Percentiles rank a stretch among this genome's conserved stretches.
These are phyloP conservation scores for Bruguiera hainesii DNA, from an alignment of 441 rosid genomes.

Conservation along the genomic window DNA sequence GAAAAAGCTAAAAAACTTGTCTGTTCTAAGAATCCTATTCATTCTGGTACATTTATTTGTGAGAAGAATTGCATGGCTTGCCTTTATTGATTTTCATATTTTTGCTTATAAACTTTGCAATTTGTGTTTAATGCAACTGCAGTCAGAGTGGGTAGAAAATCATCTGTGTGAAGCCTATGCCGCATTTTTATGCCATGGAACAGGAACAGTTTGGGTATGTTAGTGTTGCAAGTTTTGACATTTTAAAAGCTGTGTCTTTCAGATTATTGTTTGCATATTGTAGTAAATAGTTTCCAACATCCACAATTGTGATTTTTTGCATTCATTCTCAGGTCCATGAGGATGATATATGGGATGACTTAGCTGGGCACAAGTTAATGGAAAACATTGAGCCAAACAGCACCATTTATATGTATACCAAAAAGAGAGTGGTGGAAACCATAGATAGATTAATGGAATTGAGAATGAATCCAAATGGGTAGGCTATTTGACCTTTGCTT, in stretches of 20 bases:
- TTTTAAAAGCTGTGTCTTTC: neutral
- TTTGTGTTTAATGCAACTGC: constrained; percentile 32
- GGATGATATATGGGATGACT: constrained; percentile 55
- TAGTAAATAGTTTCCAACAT: neutral
- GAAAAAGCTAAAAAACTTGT: constrained; percentile 80
- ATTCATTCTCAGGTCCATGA: constrained; percentile 49
- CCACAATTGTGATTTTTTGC: constrained; percentile 4
- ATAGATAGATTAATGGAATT: constrained; percentile 42
- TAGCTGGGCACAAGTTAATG: constrained; percentile 37
- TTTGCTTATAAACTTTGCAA: constrained; percentile 17
- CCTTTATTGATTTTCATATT: constrained; percentile 3
- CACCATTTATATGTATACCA: constrained; percentile 35
- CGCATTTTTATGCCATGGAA: constrained; percentile 55
- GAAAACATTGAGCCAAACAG: constrained; percentile 36
- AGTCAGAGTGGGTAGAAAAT: constrained; percentile 63
- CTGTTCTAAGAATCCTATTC: constrained; percentile 36
- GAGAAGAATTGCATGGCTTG: constrained; percentile 8
- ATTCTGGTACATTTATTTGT: constrained; percentile 26
- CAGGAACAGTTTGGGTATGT: constrained; percentile 67
- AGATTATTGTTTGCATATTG: constrained; percentile 2
- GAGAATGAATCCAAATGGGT: constrained; percentile 58
- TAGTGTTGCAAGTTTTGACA: constrained; percentile 8
- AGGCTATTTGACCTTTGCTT: constrained; percentile 19
- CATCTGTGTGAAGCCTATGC: constrained; percentile 62
- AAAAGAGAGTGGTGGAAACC: constrained; percentile 49